Conservation (phyloP, 257 asterid species). For the Przewalskia tangutica region DNA sequence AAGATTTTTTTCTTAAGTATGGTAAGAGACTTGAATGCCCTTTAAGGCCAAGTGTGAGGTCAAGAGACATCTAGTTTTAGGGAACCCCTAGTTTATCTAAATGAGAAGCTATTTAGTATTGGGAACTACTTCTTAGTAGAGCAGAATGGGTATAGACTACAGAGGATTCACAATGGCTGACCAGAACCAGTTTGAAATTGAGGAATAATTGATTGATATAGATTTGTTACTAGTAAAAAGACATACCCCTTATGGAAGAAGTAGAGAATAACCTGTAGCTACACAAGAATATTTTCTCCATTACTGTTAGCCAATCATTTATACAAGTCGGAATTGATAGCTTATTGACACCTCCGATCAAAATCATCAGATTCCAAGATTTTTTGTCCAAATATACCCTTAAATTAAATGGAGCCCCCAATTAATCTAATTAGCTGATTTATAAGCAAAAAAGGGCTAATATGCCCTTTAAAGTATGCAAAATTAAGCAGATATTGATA, state of each 20-base stretch:
- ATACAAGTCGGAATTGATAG: background rate
- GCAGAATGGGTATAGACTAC: background rate
- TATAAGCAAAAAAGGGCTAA: too few species aligned
- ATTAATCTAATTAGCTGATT: too few species aligned
- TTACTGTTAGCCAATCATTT: background rate
- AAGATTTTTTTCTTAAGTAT: background rate
- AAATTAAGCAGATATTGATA: too few species aligned
- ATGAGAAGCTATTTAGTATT: background rate
- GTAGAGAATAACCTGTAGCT: background rate
- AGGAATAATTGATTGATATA: background rate
- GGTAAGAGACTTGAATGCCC: background rate
- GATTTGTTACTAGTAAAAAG: background rate
- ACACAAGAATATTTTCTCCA: background rate
- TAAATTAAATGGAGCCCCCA: too few species aligned
- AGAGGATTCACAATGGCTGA: background rate
- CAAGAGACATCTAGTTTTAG: background rate
- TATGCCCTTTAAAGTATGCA: too few species aligned
- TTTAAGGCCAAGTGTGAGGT: background rate
- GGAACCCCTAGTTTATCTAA: background rate
- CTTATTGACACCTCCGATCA: background rate
- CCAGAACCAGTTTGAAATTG: background rate
- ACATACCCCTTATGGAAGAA: background rate
- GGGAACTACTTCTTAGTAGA: background rate
- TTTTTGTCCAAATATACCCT: background rate
- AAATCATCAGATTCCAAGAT: background rate